phyloP scores from a whole-genome alignment of 2,329 filamentous ascomycete species.

The Coniochaeta hoffmannii region DNA sequence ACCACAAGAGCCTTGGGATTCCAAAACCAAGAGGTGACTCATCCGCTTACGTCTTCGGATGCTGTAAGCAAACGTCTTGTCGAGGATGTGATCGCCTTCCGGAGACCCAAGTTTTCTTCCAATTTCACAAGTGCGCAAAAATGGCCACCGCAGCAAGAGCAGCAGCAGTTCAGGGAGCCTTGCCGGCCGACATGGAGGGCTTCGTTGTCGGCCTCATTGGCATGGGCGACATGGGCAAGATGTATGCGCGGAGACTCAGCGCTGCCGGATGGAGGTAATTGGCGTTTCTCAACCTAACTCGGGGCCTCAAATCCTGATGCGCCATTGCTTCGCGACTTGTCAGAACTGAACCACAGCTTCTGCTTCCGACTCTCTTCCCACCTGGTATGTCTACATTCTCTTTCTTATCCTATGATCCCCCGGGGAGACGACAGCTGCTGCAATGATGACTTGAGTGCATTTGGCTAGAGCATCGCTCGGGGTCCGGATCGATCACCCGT shows the following conservation, averaged over 20 bases:
- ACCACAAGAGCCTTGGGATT: neutral
- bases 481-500: conserved; percentile 58
- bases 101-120: neutral
- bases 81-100: neutral
- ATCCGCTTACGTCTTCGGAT: neutral
- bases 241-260: conserved; percentile 88
- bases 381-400: conserved; percentile 16
- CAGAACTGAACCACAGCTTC: neutral
- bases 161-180: conserved; percentile 6
- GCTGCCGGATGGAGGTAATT: conserved; percentile 93
- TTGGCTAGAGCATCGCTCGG: conserved; percentile 97
- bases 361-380: neutral
- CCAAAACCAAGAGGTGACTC: neutral
- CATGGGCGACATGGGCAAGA: conserved; percentile 99
- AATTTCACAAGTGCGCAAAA: neutral
- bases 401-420: conserved; percentile 5
- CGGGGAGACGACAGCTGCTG: conserved; percentile 12
- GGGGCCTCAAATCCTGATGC: neutral
- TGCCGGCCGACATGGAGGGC: conserved; percentile 48
- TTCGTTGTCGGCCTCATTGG: conserved; percentile 91
- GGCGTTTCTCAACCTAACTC: neutral
- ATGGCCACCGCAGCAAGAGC: conserved; percentile 1
- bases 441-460: conserved; percentile 99
- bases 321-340: neutral
- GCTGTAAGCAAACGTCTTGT: neutral